Conservation (phyloP, 805 yeast species). For the Priceomyces melissophilus region DNA sequence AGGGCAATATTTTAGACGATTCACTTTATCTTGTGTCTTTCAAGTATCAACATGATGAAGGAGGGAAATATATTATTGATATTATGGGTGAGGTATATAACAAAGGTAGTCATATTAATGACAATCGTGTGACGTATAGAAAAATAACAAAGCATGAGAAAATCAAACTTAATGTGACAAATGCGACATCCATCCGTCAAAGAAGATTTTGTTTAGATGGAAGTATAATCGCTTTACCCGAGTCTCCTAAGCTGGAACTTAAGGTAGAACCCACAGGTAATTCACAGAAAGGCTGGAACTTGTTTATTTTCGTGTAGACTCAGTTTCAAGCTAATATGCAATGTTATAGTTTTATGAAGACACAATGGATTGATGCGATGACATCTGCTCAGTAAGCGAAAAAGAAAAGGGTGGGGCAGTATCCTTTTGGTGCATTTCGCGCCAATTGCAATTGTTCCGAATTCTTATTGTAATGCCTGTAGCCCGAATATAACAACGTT, state of each 20-base stretch:
- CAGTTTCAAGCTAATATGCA: too few species aligned
- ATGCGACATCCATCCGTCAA: conserved; percentile 14
- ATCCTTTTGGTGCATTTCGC: too few species aligned
- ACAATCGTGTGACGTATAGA: conserved; percentile 47
- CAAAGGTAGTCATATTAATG: conserved; percentile 50
- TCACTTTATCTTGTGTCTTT: conserved; percentile 48
- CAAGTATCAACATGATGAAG: conserved; percentile 24
- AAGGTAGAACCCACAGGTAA: conserved; percentile 17
- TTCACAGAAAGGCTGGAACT: conserved; percentile 18
- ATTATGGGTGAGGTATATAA: conserved; percentile 58
- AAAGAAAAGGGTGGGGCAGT: too few species aligned
- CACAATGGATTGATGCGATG: too few species aligned
- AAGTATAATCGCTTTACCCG: conserved; percentile 37
- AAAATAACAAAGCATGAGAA: conserved; percentile 25
- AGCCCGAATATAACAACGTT: too few species aligned
- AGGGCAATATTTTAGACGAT: conserved; percentile 42
- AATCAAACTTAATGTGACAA: conserved; percentile 13
- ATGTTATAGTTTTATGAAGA: too few species aligned
- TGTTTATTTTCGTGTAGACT: conserved; percentile 10
- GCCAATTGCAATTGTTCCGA: too few species aligned
- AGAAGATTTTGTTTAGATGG: conserved; percentile 71
- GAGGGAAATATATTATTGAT: conserved; percentile 40
- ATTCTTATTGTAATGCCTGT: too few species aligned
- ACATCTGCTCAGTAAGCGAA: too few species aligned
- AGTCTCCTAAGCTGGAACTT: conserved; percentile 10